These are phyloP conservation scores for Lactarius hatsudake DNA, from an alignment of 768 basidiomycete genomes.

Conservation along the genomic window DNA sequence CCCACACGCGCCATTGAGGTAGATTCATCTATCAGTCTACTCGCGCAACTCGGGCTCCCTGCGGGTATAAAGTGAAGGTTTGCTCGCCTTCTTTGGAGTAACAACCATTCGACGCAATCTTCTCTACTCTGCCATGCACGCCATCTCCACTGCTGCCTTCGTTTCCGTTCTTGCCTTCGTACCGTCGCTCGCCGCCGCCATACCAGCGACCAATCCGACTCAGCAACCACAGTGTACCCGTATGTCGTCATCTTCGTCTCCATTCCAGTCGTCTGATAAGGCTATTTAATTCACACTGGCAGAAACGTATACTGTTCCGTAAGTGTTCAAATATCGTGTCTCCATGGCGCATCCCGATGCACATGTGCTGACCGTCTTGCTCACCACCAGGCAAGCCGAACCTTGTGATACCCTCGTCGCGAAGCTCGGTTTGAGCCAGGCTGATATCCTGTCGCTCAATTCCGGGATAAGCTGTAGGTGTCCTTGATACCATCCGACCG, in stretches of 20 bases:
- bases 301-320: slow-evolving; percentile 6
- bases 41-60: too few relatives aligned
- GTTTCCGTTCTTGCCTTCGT: slow-evolving; percentile 10
- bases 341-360: background rate
- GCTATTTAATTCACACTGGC: background rate
- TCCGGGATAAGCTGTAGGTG: slow-evolving; percentile 6
- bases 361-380: background rate
- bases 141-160: background rate
- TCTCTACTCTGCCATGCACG: background rate
- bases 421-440: background rate
- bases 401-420: slow-evolving; percentile 2
- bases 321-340: background rate
- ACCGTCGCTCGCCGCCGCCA: background rate
- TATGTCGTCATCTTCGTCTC: background rate
- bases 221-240: too few relatives aligned
- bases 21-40: too few relatives aligned
- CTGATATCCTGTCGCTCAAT: background rate
- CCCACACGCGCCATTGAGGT: too few relatives aligned
- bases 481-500: too few relatives aligned
- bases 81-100: background rate
- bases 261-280: background rate
- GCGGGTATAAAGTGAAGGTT: background rate
- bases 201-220: too few relatives aligned
- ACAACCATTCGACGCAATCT: background rate
- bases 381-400: background rate